Evolutionary conservation across 2,329 filamentous ascomycete genomes (phyloP).

Genomic region (Blastomyces emzantsi): DNA sequence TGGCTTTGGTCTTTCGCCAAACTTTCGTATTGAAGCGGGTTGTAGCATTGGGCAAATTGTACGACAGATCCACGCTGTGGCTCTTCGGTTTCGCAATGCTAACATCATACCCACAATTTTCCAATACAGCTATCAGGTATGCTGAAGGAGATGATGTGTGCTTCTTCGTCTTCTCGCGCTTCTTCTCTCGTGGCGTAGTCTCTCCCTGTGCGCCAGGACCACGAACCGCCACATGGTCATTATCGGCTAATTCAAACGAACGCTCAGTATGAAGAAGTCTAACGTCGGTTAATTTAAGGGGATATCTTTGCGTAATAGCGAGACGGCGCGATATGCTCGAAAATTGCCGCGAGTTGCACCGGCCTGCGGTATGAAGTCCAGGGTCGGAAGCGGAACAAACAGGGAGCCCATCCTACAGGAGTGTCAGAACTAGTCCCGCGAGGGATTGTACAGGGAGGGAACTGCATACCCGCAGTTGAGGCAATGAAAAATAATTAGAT

Average conservation of each 20-base stretch:
- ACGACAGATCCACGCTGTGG: constrained; percentile 11
- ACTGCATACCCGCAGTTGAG: background rate
- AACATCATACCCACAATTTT: constrained; percentile 9
- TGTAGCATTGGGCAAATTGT: background rate
- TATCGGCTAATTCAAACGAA: background rate
- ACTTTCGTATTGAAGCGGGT: background rate
- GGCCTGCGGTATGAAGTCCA: background rate
- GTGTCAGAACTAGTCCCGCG: background rate
- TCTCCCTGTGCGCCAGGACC: no score
- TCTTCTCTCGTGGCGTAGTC: background rate
- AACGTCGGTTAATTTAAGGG: background rate
- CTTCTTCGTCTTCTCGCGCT: background rate
- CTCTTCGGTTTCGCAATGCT: constrained; percentile 7
- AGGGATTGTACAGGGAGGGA: background rate
- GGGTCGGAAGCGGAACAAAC: background rate
- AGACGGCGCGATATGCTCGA: background rate
- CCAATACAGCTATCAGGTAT: constrained; percentile 13
- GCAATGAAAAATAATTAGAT: background rate
- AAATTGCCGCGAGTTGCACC: background rate
- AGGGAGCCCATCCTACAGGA: background rate
- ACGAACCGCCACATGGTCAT: no score
- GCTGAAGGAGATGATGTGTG: background rate
- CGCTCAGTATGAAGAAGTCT: background rate
- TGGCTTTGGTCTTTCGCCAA: background rate
- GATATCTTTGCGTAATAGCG: background rate